These are phyloP conservation scores for Oenanthe javanica DNA, from an alignment of 140 eudicot species.

Conservation along the genomic window DNA sequence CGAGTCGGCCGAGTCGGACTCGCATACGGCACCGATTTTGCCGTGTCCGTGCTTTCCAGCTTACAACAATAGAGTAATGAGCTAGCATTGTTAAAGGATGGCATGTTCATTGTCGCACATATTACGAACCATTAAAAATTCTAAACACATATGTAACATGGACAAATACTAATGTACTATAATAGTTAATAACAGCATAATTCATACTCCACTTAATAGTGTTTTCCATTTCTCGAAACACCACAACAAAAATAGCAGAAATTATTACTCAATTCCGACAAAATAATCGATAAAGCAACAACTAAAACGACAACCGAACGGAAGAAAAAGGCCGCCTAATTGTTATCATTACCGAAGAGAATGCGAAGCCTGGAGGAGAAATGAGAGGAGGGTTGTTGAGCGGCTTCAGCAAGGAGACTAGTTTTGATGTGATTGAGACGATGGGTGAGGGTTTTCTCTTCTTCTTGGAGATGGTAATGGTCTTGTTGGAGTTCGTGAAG, in stretches of 20 bases:
- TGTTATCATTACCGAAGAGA: slow-evolving; percentile 37
- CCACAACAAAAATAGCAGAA: neutral
- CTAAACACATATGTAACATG: no score
- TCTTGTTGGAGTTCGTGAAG: slow-evolving; percentile 55
- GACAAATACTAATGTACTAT: neutral
- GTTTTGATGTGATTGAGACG: slow-evolving; percentile 46
- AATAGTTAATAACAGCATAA: neutral
- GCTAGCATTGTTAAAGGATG: no score
- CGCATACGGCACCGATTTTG: no score
- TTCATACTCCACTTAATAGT: neutral
- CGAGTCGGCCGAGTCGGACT: no score
- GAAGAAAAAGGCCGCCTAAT: neutral
- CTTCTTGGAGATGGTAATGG: slow-evolving; percentile 36
- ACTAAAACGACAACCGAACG: neutral
- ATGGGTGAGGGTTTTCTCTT: slow-evolving; percentile 31
- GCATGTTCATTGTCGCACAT: no score
- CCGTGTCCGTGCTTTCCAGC: no score
- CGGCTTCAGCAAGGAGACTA: slow-evolving; percentile 55
- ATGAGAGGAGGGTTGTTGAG: slow-evolving; percentile 44
- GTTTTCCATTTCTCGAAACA: neutral
- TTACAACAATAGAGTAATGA: no score
- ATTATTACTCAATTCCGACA: neutral
- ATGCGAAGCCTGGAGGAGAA: slow-evolving; percentile 54
- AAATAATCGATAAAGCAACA: neutral
- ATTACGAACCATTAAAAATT: no score